Conservation (phyloP, 345 rosid genomes). For the Sisymbrium altissimum region DNA sequence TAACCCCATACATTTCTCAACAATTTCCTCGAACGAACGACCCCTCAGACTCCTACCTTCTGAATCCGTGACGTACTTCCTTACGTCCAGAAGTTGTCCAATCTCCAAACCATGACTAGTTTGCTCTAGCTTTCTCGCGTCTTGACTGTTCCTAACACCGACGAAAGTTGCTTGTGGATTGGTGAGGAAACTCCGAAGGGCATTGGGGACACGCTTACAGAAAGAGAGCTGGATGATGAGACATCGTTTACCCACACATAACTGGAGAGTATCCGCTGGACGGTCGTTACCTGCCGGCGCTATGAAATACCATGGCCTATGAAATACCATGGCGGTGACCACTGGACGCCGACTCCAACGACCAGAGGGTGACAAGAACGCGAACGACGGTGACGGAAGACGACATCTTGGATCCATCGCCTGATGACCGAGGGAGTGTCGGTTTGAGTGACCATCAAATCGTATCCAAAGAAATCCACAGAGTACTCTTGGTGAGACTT, state of each 20-base stretch:
- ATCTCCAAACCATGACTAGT: constrained; percentile 18
- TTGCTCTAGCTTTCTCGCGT: constrained; percentile 12
- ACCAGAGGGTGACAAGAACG: not conserved
- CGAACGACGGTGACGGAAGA: not conserved
- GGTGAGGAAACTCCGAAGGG: constrained; percentile 28
- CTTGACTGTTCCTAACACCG: constrained; percentile 27
- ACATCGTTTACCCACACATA: constrained; percentile 31
- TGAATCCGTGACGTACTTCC: not conserved
- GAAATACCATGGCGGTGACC: constrained; percentile 14
- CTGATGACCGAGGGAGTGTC: constrained; percentile 20
- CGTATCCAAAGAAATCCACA: constrained; percentile 27
- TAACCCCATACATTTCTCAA: constrained; percentile 31
- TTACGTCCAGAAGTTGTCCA: constrained; percentile 28
- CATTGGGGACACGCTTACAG: not conserved
- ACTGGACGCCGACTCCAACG: constrained; percentile 37
- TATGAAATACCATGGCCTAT: not conserved
- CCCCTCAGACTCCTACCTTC: not conserved
- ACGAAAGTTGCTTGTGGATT: not conserved
- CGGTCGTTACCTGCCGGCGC: not conserved
- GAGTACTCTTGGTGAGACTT: not conserved
- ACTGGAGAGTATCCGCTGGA: constrained; percentile 31
- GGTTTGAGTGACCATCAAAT: constrained; percentile 25
- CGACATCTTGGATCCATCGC: constrained; percentile 17
- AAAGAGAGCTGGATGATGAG: constrained; percentile 35
- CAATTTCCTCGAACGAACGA: constrained; percentile 32